phyloP scores from a whole-genome alignment of 495 filamentous ascomycete species.

The Aspergillus haitiensis region DNA sequence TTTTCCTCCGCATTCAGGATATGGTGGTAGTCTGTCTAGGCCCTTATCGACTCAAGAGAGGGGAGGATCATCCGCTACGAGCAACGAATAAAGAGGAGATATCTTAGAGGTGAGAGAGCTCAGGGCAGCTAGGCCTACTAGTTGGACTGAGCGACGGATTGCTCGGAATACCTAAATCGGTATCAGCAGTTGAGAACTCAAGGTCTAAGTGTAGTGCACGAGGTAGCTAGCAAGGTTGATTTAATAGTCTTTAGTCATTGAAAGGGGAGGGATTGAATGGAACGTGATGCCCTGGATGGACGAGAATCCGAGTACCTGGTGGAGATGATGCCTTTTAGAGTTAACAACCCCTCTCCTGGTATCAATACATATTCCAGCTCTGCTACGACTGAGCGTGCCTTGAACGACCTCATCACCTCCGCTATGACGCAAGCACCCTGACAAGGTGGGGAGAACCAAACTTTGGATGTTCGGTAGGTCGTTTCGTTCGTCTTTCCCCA shows the following conservation, averaged over 20 bases:
- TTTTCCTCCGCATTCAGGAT: conserved; percentile 6
- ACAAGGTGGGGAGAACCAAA: conserved; percentile 2
- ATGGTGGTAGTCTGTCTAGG: conserved; percentile 1
- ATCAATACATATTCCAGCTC: background rate
- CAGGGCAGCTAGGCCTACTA: background rate
- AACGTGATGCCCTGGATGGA: background rate
- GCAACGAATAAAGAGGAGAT: conserved; percentile 5
- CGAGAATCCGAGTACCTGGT: background rate
- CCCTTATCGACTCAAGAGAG: conserved; percentile 1
- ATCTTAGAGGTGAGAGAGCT: background rate
- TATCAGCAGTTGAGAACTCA: background rate
- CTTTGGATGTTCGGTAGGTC: background rate
- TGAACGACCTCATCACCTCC: conserved; percentile 2
- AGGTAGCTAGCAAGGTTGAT: too few species aligned
- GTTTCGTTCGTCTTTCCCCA: background rate
- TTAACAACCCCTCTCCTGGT: conserved; percentile 4
- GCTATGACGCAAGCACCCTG: conserved; percentile 15
- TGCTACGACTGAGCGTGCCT: background rate
- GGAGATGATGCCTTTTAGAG: background rate
- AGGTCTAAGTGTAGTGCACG: background rate
- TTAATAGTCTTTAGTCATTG: background rate
- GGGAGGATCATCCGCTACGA: conserved; percentile 9
- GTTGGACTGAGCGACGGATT: conserved; percentile 1
- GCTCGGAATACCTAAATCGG: conserved; percentile 5
- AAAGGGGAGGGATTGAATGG: background rate